phyloP scores from a whole-genome alignment of 441 rosid genomes.

The Codiaeum variegatum region DNA sequence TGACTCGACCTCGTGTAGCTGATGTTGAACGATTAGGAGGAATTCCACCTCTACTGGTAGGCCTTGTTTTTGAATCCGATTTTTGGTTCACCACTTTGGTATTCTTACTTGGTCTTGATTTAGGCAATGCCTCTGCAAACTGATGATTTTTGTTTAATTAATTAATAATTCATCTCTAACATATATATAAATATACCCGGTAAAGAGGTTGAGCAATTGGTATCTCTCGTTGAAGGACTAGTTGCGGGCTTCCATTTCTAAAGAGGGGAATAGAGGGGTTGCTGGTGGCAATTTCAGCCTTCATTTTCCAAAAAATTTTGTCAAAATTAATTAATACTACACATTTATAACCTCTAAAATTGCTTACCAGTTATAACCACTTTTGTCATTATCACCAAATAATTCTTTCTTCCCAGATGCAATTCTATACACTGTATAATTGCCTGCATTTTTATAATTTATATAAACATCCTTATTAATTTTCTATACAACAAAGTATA shows the following conservation, averaged over 20 bases:
- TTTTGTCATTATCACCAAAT: constrained; percentile 34
- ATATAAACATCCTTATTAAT: no score
- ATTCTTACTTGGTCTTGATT: constrained; percentile 24
- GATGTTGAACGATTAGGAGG: constrained; percentile 44
- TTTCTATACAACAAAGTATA: neutral
- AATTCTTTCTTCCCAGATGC: constrained; percentile 35
- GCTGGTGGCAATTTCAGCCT: constrained; percentile 74
- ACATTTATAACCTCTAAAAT: neutral
- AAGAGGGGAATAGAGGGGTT: constrained; percentile 58
- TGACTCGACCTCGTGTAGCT: constrained; percentile 31
- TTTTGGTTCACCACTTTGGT: constrained; percentile 17
- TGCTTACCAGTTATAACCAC: constrained; percentile 51
- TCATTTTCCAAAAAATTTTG: neutral
- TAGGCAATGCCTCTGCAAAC: constrained; percentile 34
- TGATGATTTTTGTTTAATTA: constrained; percentile 9
- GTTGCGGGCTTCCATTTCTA: constrained; percentile 51
- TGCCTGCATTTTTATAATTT: constrained; percentile 26
- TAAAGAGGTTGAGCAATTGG: constrained; percentile 47
- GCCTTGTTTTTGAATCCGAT: constrained; percentile 22
- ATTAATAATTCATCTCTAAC: no score
- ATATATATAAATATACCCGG: constrained; percentile 27
- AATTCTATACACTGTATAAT: constrained; percentile 31
- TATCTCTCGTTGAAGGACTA: constrained; percentile 39
- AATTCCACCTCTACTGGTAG: constrained; percentile 25
- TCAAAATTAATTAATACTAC: neutral